These are phyloP conservation scores for Porphyrellus sp. DNA, from an alignment of 1,284 basidiomycete species.

Conservation along the genomic window DNA sequence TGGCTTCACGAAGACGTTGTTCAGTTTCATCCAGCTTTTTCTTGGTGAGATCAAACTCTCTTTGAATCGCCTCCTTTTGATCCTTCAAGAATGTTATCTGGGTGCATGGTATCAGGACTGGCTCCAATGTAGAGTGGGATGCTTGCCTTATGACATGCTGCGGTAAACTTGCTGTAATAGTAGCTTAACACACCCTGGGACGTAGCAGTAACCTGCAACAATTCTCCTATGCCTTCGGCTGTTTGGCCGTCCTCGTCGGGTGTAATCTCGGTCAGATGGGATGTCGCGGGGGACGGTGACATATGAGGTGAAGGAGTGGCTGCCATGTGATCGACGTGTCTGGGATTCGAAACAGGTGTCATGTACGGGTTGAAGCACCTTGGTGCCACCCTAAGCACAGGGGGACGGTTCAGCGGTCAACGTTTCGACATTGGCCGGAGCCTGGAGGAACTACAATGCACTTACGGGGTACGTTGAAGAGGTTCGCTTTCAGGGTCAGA, in stretches of 20 bases:
- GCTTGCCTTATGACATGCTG: conserved; percentile 15
- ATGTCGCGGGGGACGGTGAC: conserved; percentile 12
- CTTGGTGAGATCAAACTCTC: conserved; percentile 16
- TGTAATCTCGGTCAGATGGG: background rate
- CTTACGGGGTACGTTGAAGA: conserved; percentile 21
- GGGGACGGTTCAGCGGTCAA: background rate
- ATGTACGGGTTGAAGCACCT: conserved; percentile 26
- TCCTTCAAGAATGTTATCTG: conserved; percentile 19
- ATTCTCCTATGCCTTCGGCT: conserved; percentile 4
- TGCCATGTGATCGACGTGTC: conserved; percentile 3
- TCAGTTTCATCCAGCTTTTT: conserved; percentile 26
- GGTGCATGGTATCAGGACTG: conserved; percentile 1
- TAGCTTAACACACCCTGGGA: conserved; percentile 16
- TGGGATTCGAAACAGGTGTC: conserved; percentile 28
- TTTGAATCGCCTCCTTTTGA: conserved; percentile 21
- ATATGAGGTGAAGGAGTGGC: background rate
- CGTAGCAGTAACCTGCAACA: conserved; percentile 22
- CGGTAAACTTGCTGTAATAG: conserved; percentile 14
- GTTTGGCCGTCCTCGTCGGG: background rate
- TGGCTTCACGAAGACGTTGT: conserved; percentile 16
- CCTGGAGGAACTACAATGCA: background rate
- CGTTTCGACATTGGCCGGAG: background rate
- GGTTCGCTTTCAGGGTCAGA: background rate
- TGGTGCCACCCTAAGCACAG: conserved; percentile 11
- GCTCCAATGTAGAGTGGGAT: background rate